phyloP scores from a whole-genome alignment of 495 filamentous ascomycete species.

The Penicillium subrubescens region DNA sequence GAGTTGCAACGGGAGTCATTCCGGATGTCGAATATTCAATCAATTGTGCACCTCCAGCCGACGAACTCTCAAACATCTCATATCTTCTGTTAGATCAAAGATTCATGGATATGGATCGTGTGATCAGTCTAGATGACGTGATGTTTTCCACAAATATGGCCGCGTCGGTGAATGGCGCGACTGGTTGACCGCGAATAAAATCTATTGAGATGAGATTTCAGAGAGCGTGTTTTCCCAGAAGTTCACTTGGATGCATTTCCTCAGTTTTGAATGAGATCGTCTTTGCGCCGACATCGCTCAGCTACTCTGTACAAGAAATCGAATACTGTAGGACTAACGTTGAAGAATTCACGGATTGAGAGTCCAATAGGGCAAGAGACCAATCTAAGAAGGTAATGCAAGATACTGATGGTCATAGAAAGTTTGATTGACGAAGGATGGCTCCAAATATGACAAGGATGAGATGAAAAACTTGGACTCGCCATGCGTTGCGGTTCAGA shows the following conservation, averaged over 20 bases:
- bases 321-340: no score
- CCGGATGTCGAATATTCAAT: neutral
- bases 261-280: no score
- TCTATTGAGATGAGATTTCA: neutral
- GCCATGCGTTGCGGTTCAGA: no score
- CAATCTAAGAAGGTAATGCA: no score
- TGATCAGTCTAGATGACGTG: slow-evolving; percentile 27
- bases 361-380: no score
- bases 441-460: no score
- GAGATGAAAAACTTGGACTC: no score
- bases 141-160: slow-evolving; percentile 15
- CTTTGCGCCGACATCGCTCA: no score
- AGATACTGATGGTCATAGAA: no score
- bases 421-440: no score
- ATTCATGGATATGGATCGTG: slow-evolving; percentile 9
- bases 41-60: slow-evolving; percentile 3
- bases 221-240: neutral
- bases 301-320: no score
- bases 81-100: slow-evolving; percentile 21
- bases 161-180: neutral
- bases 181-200: neutral
- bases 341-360: no score
- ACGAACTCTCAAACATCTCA: slow-evolving; percentile 35
- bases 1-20: neutral
- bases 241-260: neutral